Evolutionary conservation across 441 rosid species (phyloP).

Genomic region (Euphorbia corollata): DNA sequence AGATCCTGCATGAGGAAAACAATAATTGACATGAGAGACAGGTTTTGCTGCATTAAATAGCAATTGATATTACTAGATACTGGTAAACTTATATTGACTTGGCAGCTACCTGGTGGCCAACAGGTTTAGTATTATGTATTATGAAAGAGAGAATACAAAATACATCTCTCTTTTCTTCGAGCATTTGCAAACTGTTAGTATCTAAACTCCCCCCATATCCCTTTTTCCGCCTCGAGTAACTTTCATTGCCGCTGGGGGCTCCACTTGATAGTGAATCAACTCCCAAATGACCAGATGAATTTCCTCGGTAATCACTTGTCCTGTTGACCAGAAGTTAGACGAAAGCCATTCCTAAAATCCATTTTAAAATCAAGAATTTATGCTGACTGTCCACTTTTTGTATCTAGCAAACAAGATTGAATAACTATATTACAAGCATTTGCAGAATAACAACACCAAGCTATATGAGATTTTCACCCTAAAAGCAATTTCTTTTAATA

Average conservation of each 20-base stretch:
- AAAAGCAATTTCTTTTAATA: neutral
- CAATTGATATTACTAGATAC: neutral
- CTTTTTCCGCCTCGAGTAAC: conserved; percentile 44
- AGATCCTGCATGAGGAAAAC: conserved; percentile 65
- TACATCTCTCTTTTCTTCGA: conserved; percentile 85
- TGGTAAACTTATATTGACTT: conserved; percentile 3
- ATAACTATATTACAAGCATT: neutral
- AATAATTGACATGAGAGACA: conserved; percentile 11
- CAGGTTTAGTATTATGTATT: conserved; percentile 95
- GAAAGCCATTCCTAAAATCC: conserved; percentile 28
- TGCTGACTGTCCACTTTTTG: neutral
- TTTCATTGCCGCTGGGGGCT: conserved; percentile 42
- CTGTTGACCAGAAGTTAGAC: conserved; percentile 6
- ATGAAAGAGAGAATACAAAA: conserved; percentile 84
- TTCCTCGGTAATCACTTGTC: conserved; percentile 28
- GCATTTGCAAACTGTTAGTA: conserved; percentile 65
- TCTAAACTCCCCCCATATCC: conserved; percentile 62
- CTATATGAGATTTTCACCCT: neutral
- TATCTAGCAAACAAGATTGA: neutral
- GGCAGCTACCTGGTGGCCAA: conserved; percentile 87
- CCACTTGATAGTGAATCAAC: conserved; percentile 40
- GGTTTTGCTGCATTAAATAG: conserved; percentile 12
- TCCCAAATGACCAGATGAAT: conserved; percentile 35
- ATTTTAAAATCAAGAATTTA: conserved; percentile 9
- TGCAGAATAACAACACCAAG: neutral